Percentiles rank a stretch among this genome's conserved stretches.
These are phyloP conservation scores for Globisporangium barbulae DNA, from an alignment of 352 stramenopile species.

Conservation along the genomic window DNA sequence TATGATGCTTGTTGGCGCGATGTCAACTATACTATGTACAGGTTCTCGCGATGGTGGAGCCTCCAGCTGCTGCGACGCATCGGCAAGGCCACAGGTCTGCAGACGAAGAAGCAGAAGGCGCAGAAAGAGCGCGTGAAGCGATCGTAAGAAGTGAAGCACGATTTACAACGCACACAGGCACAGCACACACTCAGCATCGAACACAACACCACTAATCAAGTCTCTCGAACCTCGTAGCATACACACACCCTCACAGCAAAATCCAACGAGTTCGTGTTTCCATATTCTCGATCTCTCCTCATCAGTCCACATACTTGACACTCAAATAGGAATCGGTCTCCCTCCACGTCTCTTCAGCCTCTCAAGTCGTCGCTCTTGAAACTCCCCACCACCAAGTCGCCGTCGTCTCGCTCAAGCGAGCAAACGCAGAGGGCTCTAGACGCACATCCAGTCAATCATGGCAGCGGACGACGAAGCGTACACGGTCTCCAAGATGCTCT, in stretches of 20 bases:
- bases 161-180: neutral
- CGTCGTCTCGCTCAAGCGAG: neutral
- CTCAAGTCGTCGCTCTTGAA: neutral
- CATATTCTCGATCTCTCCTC: neutral
- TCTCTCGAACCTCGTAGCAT: neutral
- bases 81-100: slow-evolving; percentile 68
- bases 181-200: neutral
- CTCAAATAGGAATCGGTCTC: neutral
- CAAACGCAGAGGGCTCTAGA: neutral
- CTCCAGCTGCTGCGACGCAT: slow-evolving; percentile 79
- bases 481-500: slow-evolving; percentile 85
- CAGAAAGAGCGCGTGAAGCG: slow-evolving; percentile 23
- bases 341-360: neutral
- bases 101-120: slow-evolving; percentile 65
- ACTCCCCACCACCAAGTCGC: neutral
- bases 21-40: slow-evolving; percentile 15
- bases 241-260: neutral
- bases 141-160: slow-evolving; percentile 6
- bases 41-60: slow-evolving; percentile 81
- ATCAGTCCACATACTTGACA: neutral
- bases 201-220: neutral
- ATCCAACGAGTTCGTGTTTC: neutral
- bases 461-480: slow-evolving; percentile 40
- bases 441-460: slow-evolving; percentile 18
- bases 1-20: neutral